These are phyloP conservation scores for Emmonsia crescens DNA, from an alignment of 2,329 filamentous ascomycete genomes.

Conservation along the genomic window DNA sequence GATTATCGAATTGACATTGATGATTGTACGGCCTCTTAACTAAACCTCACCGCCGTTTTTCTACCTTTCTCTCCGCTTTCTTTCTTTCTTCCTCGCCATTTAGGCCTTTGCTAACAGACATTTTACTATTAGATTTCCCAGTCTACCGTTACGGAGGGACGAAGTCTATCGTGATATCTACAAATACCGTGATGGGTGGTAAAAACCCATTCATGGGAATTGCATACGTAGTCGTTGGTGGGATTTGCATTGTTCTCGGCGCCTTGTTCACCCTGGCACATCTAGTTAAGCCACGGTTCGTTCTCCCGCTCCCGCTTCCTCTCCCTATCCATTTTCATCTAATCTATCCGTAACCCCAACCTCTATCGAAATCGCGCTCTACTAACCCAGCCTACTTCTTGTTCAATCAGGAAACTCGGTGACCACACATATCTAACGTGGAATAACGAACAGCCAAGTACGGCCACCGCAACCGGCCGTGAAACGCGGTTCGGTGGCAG, in stretches of 20 bases:
- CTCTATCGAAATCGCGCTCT: not conserved
- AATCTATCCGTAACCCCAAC: not conserved
- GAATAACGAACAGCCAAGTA: slow-evolving; percentile 62
- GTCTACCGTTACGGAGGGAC: slow-evolving; percentile 70
- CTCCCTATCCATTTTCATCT: not conserved
- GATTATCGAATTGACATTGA: slow-evolving; percentile 67
- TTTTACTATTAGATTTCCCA: slow-evolving; percentile 57
- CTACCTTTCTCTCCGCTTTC: slow-evolving; percentile 26
- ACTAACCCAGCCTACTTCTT: slow-evolving; percentile 2
- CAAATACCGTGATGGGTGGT: slow-evolving; percentile 84
- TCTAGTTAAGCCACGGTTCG: slow-evolving; percentile 77
- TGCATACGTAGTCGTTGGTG: slow-evolving; percentile 87
- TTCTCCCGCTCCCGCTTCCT: slow-evolving; percentile 7
- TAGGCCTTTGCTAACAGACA: slow-evolving; percentile 8
- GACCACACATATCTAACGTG: slow-evolving; percentile 96
- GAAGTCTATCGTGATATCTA: slow-evolving; percentile 83
- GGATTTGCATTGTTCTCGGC: slow-evolving; percentile 81
- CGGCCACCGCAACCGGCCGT: slow-evolving; percentile 45
- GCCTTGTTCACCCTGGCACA: slow-evolving; percentile 82
- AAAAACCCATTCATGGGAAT: slow-evolving; percentile 95
- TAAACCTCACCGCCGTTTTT: not conserved
- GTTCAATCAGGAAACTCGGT: slow-evolving; percentile 66
- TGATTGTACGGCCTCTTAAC: slow-evolving; percentile 52
- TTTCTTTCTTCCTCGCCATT: not conserved
- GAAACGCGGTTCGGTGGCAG: slow-evolving; percentile 38